phyloP scores from a whole-genome alignment of 2,329 filamentous ascomycete species.

The Claviceps fusiformis region DNA sequence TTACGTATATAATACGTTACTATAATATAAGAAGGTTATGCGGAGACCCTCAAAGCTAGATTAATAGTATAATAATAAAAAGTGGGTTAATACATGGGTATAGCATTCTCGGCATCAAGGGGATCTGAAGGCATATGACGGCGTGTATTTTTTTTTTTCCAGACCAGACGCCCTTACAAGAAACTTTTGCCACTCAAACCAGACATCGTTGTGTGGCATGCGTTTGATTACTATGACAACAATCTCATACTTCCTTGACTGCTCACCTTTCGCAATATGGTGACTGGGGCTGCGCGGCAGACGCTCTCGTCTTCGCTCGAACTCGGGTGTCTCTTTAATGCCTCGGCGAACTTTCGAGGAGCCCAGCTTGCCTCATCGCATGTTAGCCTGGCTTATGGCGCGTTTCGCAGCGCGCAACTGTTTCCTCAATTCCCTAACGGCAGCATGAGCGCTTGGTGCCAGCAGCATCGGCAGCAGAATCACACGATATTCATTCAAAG shows the following conservation, averaged over 20 bases:
- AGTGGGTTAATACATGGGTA: too few relatives aligned
- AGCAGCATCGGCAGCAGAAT: not conserved
- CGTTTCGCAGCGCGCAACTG: not conserved
- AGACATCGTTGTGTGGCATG: not conserved
- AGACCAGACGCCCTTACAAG: not conserved
- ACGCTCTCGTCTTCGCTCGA: constrained; percentile 33
- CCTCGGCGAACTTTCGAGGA: constrained; percentile 9
- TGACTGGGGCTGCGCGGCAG: constrained; percentile 34
- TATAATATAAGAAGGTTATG: too few relatives aligned
- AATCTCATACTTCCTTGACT: constrained; percentile 9
- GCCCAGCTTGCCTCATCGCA: constrained; percentile 9
- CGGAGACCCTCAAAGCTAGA: too few relatives aligned
- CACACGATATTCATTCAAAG: not conserved
- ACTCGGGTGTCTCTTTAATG: constrained; percentile 16
- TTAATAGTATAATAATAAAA: too few relatives aligned
- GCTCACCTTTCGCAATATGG: constrained; percentile 26
- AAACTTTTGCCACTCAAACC: not conserved
- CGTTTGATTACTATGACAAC: constrained; percentile 13
- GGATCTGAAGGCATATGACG: not conserved
- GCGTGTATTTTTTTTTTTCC: not conserved
- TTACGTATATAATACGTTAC: too few relatives aligned
- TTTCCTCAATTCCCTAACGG: not conserved
- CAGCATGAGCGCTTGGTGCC: not conserved
- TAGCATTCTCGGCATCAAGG: too few relatives aligned
- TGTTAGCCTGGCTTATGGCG: not conserved